Base-by-base conservation (phyloP, 78 protist species). In the Thecamonas trahens region DNA sequence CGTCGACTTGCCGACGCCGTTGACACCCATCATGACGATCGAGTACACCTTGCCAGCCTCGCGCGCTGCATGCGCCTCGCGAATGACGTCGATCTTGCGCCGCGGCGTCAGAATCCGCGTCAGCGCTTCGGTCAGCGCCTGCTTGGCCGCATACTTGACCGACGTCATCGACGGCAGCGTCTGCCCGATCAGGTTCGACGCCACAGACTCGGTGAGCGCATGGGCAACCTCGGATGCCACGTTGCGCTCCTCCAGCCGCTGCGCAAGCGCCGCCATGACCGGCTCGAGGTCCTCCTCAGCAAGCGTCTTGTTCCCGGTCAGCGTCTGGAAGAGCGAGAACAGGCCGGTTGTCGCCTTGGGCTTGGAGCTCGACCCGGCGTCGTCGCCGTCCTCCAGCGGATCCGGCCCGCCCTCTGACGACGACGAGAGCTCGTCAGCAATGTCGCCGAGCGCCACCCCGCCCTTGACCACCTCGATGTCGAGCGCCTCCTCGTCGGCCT, bases 1-100 rank as follows among this genome's bases (percentile, higher is more conserved):
- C 13, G 99, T 96, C 31, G 87, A 72, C 83, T 95, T 94, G 59
- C 98, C 98, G 3, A 95, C 96, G 50, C 93, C 97, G 57, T 91
- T 90, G n/a, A 89, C 94, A 38, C 98, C 98, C 29, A 73, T 38
- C 17, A 94, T 80, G 20, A 70, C 78, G 49, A 94, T 88, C 35
- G 69, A 42, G 66, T 79, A 87, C 44, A 95, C 96, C 38, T 83
- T 34, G 26, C n/a, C 35, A 7, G n/a, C 59, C 20, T 7, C 63
- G 28, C 44, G 1, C 37, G 92, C 45, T 32, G 9, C 55, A 13
- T 67, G 52, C 11, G 82, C 67, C 22, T 80, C 89, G 28, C 87
- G 85, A 14, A 95, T 76, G 8, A 93, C 79, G 47, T 95, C 85
- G 37, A 89, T 67, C 7, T 39, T 58, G 26, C 68, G 57, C 42